Evolutionary conservation across 257 asterid genomes (phyloP).

Genomic region (Forsythia viridissima): DNA sequence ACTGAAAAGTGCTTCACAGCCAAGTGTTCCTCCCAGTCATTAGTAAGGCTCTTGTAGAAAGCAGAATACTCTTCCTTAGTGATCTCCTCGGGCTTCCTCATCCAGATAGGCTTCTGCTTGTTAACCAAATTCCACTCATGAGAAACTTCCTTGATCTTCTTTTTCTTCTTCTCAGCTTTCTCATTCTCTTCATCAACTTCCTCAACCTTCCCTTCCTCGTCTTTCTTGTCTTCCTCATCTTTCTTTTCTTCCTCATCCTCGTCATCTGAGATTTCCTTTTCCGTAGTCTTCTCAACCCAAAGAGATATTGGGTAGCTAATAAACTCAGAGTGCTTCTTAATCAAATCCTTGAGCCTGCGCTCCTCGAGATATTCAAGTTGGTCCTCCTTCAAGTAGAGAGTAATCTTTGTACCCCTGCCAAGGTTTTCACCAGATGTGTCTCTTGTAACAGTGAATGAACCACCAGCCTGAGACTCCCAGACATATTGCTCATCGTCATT

Average conservation of each 20-base stretch:
- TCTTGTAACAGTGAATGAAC: neutral
- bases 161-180: too few species aligned
- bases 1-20: too few species aligned
- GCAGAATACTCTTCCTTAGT: conserved; percentile 1
- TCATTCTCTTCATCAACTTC: neutral
- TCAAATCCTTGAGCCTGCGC: conserved; percentile 1
- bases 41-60: neutral
- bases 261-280: neutral
- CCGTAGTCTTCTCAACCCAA: neutral
- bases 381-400: neutral
- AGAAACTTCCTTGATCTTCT: too few species aligned
- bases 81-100: conserved; percentile 3
- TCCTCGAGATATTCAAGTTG: conserved; percentile 2
- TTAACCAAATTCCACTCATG: too few species aligned
- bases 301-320: conserved; percentile 6
- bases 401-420: conserved; percentile 7
- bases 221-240: neutral
- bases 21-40: too few species aligned
- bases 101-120: too few species aligned
- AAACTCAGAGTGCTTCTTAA: neutral
- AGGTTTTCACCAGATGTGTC: neutral
- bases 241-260: neutral
- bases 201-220: conserved; percentile 3
- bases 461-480: neutral
- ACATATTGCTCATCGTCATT: neutral